Percentiles rank a stretch among this genome's conserved stretches.
Evolutionary conservation across 2,329 filamentous ascomycete genomes (phyloP).

Genomic region (Mycogone perniciosa): DNA sequence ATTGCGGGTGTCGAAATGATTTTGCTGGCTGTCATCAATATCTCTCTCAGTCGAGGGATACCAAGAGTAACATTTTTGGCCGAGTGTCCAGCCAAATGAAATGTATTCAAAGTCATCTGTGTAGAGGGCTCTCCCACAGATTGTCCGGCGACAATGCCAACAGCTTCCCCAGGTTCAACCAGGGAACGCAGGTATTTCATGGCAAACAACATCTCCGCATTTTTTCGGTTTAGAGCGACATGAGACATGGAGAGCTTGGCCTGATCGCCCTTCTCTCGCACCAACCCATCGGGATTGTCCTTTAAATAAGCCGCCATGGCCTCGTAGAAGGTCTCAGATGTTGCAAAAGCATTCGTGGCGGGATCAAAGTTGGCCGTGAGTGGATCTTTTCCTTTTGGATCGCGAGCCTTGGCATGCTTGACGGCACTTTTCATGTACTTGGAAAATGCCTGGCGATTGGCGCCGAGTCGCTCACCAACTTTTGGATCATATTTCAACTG

Average conservation of each 20-base stretch:
- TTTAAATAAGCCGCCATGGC: conserved; percentile 72
- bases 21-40: conserved; percentile 92
- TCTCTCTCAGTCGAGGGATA: conserved; percentile 95
- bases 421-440: conserved; percentile 77
- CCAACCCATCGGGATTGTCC: conserved; percentile 59
- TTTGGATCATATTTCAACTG: conserved; percentile 62
- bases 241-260: conserved; percentile 20
- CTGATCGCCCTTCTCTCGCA: conserved; percentile 40
- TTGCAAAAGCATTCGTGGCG: conserved; percentile 72
- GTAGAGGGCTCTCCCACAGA: conserved; percentile 96
- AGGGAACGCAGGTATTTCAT: conserved; percentile 90
- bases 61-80: conserved; percentile 98
- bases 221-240: conserved; percentile 56
- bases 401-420: conserved; percentile 59
- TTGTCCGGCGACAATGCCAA: conserved; percentile 93
- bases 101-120: conserved; percentile 99
- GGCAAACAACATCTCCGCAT: conserved; percentile 76
- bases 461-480: conserved; percentile 38
- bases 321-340: conserved; percentile 78
- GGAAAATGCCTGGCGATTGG: conserved; percentile 55
- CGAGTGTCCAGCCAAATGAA: conserved; percentile 97
- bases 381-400: conserved; percentile 62
- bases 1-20: conserved; percentile 87
- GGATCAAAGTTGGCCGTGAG: conserved; percentile 68
- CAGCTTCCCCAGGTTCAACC: conserved; percentile 90